phyloP scores from a whole-genome alignment of 495 filamentous ascomycete genomes.

The Pyronema omphalodes region DNA sequence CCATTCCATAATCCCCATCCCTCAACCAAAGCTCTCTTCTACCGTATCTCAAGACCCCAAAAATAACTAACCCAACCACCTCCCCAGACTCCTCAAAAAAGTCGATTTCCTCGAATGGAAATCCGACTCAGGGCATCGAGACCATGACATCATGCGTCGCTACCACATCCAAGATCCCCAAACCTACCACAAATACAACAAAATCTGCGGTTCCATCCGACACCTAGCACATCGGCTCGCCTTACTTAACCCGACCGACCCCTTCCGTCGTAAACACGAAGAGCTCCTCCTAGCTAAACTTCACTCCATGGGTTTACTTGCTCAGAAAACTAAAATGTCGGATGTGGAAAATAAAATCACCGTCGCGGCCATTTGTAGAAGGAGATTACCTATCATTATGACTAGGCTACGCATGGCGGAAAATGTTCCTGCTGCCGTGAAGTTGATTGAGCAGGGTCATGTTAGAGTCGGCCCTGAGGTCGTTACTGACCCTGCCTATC shows the following conservation, averaged over 20 bases:
- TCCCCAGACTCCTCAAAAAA: slow-evolving; percentile 53
- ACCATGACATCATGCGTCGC: slow-evolving; percentile 56
- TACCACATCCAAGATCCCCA: slow-evolving; percentile 75
- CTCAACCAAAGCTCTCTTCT: slow-evolving; percentile 1
- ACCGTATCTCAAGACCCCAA: neutral
- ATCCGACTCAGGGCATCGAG: slow-evolving; percentile 68
- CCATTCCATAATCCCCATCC: too few relatives aligned
- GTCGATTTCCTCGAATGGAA: slow-evolving; percentile 92
- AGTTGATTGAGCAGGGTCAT: slow-evolving; percentile 88
- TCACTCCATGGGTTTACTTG: slow-evolving; percentile 71
- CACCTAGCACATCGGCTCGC: slow-evolving; percentile 76
- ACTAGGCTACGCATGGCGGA: slow-evolving; percentile 76
- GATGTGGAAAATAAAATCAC: slow-evolving; percentile 73
- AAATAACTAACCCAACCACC: slow-evolving; percentile 10
- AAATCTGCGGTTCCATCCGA: slow-evolving; percentile 62
- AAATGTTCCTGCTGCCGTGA: slow-evolving; percentile 60
- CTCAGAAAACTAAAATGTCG: slow-evolving; percentile 50
- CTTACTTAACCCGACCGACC: slow-evolving; percentile 55
- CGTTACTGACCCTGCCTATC: slow-evolving; percentile 64
- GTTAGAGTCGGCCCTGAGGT: slow-evolving; percentile 84
- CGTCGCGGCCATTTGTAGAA: slow-evolving; percentile 62
- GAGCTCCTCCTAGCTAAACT: slow-evolving; percentile 72
- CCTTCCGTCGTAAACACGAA: slow-evolving; percentile 63
- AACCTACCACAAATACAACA: slow-evolving; percentile 81
- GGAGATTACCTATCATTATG: slow-evolving; percentile 74